These are phyloP conservation scores for Metarhizium sp. DNA, from an alignment of 2,329 filamentous ascomycete genomes.

Conservation along the genomic window DNA sequence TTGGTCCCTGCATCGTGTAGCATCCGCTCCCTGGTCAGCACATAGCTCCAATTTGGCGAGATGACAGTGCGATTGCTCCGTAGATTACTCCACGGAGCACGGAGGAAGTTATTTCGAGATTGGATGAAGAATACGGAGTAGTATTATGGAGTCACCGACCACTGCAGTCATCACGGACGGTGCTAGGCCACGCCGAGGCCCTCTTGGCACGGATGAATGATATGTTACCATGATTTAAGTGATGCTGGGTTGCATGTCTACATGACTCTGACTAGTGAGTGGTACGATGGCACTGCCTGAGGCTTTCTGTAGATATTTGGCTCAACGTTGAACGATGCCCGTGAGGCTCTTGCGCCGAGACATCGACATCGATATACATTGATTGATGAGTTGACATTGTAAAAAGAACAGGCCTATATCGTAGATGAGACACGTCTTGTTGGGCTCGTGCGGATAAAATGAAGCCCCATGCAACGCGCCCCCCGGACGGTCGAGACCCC, in stretches of 20 bases:
- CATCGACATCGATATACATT: neutral
- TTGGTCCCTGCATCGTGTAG: neutral
- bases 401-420: too few species aligned
- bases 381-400: neutral
- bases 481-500: too few species aligned
- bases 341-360: neutral
- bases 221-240: too few species aligned
- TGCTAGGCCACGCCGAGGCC: neutral
- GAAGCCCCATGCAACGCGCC: too few species aligned
- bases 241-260: too few species aligned
- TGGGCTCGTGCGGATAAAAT: too few species aligned
- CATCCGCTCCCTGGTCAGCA: neutral
- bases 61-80: neutral
- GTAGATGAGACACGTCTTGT: too few species aligned
- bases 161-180: neutral
- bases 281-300: neutral
- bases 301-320: too few species aligned
- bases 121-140: neutral
- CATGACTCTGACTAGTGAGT: neutral
- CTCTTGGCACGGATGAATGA: too few species aligned
- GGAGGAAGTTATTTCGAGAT: too few species aligned
- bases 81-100: too few species aligned
- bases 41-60: slow-evolving; percentile 3
- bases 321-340: too few species aligned
- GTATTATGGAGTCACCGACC: neutral